phyloP scores from a whole-genome alignment of 2,329 filamentous ascomycete genomes.

The Colletotrichum cereale region DNA sequence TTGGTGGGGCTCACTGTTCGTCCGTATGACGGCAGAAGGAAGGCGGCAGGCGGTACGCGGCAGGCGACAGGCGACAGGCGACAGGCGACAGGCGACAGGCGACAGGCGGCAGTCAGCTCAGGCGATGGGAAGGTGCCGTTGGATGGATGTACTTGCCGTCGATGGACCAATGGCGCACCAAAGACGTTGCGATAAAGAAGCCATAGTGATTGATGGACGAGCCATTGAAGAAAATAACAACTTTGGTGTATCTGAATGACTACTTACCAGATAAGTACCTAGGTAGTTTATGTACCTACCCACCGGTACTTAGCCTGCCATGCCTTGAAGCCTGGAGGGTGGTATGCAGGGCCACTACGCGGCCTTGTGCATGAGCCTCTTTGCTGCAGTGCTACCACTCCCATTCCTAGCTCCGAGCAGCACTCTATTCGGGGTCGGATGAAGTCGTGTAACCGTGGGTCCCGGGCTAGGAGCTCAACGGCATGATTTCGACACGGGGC shows the following conservation, averaged over 20 bases:
- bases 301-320: no score
- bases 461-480: neutral
- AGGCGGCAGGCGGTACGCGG: neutral
- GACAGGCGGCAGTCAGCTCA: neutral
- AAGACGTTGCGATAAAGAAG: neutral
- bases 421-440: neutral
- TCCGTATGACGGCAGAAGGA: constrained; percentile 8
- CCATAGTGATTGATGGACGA: neutral
- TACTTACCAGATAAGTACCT: no score
- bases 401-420: no score
- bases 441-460: constrained; percentile 15
- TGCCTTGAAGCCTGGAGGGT: neutral
- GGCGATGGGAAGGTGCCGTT: neutral
- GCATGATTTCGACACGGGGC: neutral
- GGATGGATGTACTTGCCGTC: neutral
- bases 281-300: no score
- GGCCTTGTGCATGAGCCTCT: neutral
- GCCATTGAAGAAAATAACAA: neutral
- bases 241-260: no score
- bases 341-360: neutral
- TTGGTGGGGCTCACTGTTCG: constrained; percentile 1
- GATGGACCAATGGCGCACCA: neutral
- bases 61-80: no score
- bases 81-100: neutral
- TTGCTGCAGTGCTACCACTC: neutral